Conservation (phyloP, 345 rosid genomes). For the Camelina sativa region DNA sequence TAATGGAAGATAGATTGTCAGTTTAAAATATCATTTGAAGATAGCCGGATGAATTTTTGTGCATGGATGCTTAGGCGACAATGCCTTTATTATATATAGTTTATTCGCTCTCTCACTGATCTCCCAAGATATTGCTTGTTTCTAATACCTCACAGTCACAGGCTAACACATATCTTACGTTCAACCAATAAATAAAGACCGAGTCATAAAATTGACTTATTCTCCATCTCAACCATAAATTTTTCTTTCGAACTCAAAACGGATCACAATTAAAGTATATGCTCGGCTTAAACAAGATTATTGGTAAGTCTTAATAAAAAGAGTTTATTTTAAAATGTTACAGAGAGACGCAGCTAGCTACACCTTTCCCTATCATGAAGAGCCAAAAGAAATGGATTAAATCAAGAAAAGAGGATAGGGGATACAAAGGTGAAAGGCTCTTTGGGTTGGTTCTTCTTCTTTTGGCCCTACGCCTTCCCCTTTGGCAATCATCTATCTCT, state of each 20-base stretch:
- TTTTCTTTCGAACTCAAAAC: neutral
- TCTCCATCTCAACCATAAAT: neutral
- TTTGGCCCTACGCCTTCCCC: conserved; percentile 36
- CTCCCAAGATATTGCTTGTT: neutral
- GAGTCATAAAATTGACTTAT: conserved; percentile 1
- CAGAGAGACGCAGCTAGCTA: neutral
- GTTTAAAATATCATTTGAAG: neutral
- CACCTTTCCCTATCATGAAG: conserved; percentile 37
- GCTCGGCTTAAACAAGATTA: neutral
- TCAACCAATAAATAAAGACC: neutral
- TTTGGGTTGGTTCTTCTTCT: conserved; percentile 31
- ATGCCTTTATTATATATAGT: neutral
- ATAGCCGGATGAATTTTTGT: neutral
- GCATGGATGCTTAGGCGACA: neutral
- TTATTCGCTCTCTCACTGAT: neutral
- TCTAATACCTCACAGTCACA: neutral
- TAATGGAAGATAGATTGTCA: too few species aligned
- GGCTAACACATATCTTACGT: neutral
- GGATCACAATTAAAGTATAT: neutral
- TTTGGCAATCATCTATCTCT: conserved; percentile 33
- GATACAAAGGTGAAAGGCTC: conserved; percentile 34
- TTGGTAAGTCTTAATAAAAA: too few species aligned
- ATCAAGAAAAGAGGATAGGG: conserved; percentile 29
- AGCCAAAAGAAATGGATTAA: conserved; percentile 37
- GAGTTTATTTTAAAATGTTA: too few species aligned